Evolutionary conservation across 352 stramenopile species (phyloP), one percentile per base, ranked within the genome.

Genomic region (Pythium insidiosum): DNA sequence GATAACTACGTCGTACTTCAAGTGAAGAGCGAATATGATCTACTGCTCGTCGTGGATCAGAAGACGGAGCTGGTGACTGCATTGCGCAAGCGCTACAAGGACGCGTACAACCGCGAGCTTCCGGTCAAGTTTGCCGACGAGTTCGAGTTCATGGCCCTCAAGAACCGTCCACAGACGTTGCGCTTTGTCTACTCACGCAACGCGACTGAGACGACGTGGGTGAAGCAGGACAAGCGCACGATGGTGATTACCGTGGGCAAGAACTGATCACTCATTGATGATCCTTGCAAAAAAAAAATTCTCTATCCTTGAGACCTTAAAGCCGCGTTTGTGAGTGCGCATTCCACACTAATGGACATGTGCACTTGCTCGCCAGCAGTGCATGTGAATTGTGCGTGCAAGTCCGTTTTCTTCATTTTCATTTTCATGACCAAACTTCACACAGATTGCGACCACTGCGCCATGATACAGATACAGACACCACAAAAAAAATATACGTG

Each of bases 1-100:
- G 80, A 92, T 56, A 84, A 89, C 60, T 92, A 88, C 50, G 45
- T 92, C 26, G 59, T 89, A 30, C 33, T 92, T 13, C 75, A 81
- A 38, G 71, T 88, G 22, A 81, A 88, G 60, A 68, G 66, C 31
- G 76, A 89, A 53, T 68, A 73, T 13, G 79, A 89, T 43, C 46
- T 92, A 36, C 73, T 89, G 42, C 55, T 86, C 21, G 59, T 76
- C 19, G 65, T 76, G 25, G 55, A 76, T 31, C 76, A 92, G 47
- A 92, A 92, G 68, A 92, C 70, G 12, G 79, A 92, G 49, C 56
- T 92, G 24, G 77, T 89, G 35, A 68, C 80, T 49, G 63, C 70
- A n/a, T 52, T 90, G 24, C 75, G 78, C 44, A 75, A 70, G 47
- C 72, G 68, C 38, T 68, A 86, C 26, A 53, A 82, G 50, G 69